These are phyloP conservation scores for Saposhnikovia divaricata DNA, from an alignment of 129 eudicot genomes.

Conservation along the genomic window DNA sequence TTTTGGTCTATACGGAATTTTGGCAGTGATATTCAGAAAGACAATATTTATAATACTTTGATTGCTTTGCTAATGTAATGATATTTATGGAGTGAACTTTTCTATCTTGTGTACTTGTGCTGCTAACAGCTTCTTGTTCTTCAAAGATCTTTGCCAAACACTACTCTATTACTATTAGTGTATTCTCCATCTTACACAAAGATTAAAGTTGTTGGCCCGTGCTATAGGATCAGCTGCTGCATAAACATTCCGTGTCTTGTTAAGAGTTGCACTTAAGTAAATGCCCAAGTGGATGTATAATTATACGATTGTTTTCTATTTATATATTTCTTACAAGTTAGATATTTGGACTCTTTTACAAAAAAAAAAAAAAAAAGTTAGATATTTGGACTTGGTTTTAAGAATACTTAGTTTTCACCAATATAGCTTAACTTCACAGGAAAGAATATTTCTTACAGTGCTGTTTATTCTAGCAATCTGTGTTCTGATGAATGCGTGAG, in stretches of 20 bases:
- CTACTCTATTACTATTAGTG: neutral
- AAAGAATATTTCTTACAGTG: neutral
- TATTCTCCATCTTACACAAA: neutral
- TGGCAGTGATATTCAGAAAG: neutral
- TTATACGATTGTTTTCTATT: too few species aligned
- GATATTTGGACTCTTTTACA: too few species aligned
- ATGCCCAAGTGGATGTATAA: too few species aligned
- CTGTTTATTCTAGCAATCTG: too few species aligned
- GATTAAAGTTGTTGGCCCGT: neutral
- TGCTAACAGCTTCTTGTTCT: neutral
- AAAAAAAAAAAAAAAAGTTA: too few species aligned
- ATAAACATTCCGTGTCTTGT: too few species aligned
- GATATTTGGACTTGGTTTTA: neutral
- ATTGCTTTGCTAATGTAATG: neutral
- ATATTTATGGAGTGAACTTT: neutral
- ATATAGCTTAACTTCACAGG: neutral
- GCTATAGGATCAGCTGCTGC: too few species aligned
- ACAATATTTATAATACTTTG: neutral
- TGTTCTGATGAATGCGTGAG: too few species aligned
- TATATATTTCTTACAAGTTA: too few species aligned
- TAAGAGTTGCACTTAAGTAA: too few species aligned
- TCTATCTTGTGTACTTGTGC: neutral
- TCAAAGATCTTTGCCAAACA: neutral
- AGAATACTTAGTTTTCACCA: neutral
- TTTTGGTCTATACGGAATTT: neutral